Conservation (phyloP, 2,329 filamentous ascomycete species). For the Beauveria pseudobassiana region DNA sequence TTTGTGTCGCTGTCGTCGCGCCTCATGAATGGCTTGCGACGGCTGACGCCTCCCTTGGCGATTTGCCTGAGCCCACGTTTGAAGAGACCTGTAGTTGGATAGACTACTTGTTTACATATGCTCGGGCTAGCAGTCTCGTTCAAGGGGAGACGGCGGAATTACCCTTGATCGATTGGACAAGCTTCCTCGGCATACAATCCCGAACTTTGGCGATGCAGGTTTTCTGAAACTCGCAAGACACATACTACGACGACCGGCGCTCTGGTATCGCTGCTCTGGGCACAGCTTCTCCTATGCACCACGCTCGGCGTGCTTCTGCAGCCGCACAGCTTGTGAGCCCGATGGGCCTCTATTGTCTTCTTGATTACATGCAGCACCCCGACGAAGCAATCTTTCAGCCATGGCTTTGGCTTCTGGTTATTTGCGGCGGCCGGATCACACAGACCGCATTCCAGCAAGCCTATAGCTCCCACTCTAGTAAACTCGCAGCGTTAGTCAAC, state of each 20-base stretch:
- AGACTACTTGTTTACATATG: constrained; percentile 41
- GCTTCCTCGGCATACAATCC: constrained; percentile 13
- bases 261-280: not conserved
- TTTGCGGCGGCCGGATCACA: constrained; percentile 41
- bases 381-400: constrained; percentile 37
- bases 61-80: constrained; percentile 33
- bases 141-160: constrained; percentile 27
- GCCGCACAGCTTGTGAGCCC: constrained; percentile 42
- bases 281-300: not conserved
- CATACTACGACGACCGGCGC: not conserved
- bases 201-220: not conserved
- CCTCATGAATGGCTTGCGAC: constrained; percentile 44
- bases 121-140: constrained; percentile 15
- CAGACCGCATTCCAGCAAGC: constrained; percentile 46
- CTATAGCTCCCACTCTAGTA: constrained; percentile 49
- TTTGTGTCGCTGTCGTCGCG: constrained; percentile 32
- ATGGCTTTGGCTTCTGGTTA: constrained; percentile 44
- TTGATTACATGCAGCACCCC: constrained; percentile 42
- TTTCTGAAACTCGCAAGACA: not conserved
- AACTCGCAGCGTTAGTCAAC: constrained; percentile 47
- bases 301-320: constrained; percentile 30
- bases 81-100: constrained; percentile 49
- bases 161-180: constrained; percentile 35
- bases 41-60: constrained; percentile 29
- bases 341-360: constrained; percentile 44